Conservation (phyloP, 805 yeast species). For the Kluyveromyces aestuarii region DNA sequence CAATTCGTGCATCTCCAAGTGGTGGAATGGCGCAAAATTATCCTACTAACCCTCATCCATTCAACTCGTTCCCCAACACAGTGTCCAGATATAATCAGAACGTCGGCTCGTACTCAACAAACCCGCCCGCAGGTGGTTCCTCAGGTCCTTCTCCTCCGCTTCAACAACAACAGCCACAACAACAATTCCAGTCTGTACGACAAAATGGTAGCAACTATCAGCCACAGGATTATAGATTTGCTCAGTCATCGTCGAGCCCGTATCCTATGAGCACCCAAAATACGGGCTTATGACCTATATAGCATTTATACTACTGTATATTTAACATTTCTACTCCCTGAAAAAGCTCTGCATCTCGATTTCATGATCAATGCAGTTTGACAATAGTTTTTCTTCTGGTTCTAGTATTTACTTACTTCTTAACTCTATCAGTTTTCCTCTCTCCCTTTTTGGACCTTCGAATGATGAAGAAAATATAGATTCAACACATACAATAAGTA, state of each 20-base stretch:
- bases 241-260: slow-evolving; percentile 2
- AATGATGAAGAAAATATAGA: neutral
- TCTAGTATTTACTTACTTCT: too few relatives aligned
- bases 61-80: slow-evolving; percentile 1
- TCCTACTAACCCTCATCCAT: neutral
- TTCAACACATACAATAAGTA: too few relatives aligned
- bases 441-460: neutral
- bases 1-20: neutral
- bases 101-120: neutral
- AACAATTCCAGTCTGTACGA: neutral
- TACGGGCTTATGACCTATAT: slow-evolving; percentile 6
- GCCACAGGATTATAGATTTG: neutral
- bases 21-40: neutral
- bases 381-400: too few relatives aligned
- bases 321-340: neutral
- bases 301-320: neutral
- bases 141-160: neutral
- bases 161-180: slow-evolving; percentile 5
- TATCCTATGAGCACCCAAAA: slow-evolving; percentile 14
- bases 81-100: neutral
- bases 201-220: neutral
- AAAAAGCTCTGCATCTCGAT: too few relatives aligned
- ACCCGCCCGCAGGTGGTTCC: neutral
- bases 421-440: neutral
- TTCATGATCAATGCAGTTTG: too few relatives aligned